Evolutionary conservation across 805 yeast genomes (phyloP), one percentile per base, ranked within the genome.

Genomic region (Ogataea trehaloabstinens): DNA sequence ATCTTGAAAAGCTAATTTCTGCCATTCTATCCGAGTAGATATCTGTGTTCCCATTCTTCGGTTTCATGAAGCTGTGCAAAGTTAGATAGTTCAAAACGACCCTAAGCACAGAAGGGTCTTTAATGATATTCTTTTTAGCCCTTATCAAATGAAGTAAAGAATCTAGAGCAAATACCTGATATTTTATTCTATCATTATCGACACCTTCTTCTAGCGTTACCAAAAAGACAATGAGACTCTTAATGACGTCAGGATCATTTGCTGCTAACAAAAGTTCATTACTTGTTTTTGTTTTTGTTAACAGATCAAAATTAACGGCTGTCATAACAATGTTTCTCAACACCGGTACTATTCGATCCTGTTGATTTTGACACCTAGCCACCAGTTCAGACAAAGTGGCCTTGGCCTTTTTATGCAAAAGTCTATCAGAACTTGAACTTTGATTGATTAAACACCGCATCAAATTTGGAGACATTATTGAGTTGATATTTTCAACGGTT

Each of bases 391-490:
- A 53, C 31, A 85, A 61, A 0, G 75, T 70, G 41, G 66, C 68
- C 34, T 73, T 74, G 2, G 95, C 82, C 27, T 84, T 67, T 49
- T 80, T 83, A 64, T 85, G 73, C 35, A 91, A 67, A 38, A 78
- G 58, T 38, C 96, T 71, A 44, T 78, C 80, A 4, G 69, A 52
- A 46, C 84, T 84, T 1, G 86, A 69, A 5, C 84, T 66, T 57
- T 90, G 97, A 58, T 87, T 84, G 45, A 86, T 79, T 33, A 89
- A 60, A 8, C 85, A 74, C 55, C 95, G 72, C 66, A 82, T 59
- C 21, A 90, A 67, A 55, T 88, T 86, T 20, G 74, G 76, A 5
- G 85, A 74, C 56, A 84, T 71, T 2, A 82, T 25, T 6, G 28
- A 12, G 12, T 48, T 41, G 10, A 56, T 35, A 7, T 51, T 51